Evolutionary conservation across 2,329 filamentous ascomycete species (phyloP).

Genomic region (Neonectria sp.): DNA sequence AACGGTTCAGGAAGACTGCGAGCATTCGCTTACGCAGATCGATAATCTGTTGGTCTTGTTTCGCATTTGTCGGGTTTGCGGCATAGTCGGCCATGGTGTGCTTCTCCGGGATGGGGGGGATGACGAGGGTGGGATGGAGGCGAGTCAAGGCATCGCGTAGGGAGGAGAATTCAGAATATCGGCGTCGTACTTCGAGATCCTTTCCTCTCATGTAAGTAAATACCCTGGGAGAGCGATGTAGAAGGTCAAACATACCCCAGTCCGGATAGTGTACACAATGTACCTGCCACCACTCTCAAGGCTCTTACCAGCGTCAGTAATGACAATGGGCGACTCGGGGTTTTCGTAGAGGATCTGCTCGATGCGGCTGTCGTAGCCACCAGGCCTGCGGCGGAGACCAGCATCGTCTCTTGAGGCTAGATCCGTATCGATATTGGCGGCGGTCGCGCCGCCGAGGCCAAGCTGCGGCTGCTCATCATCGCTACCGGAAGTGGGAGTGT

Average conservation of each 20-base stretch:
- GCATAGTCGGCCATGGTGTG: constrained; percentile 99
- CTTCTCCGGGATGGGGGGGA: constrained; percentile 98
- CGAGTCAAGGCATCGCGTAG: constrained; percentile 89
- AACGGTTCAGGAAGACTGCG: constrained; percentile 94
- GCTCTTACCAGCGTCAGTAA: constrained; percentile 96
- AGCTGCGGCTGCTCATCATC: constrained; percentile 72
- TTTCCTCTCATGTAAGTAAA: constrained; percentile 54
- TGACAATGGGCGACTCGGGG: constrained; percentile 89
- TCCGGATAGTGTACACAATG: constrained; percentile 97
- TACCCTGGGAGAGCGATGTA: not conserved
- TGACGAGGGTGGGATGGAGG: constrained; percentile 93
- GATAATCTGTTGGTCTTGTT: constrained; percentile 97
- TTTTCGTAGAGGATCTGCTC: constrained; percentile 98
- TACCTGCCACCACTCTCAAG: constrained; percentile 91
- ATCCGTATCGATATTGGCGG: constrained; percentile 64
- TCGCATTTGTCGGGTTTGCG: constrained; percentile 96
- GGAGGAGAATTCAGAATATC: constrained; percentile 97
- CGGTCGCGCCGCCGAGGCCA: constrained; percentile 43
- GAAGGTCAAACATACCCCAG: constrained; percentile 82
- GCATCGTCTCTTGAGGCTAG: constrained; percentile 59
- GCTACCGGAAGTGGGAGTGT: constrained; percentile 80
- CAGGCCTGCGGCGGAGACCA: constrained; percentile 78
- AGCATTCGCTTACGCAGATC: constrained; percentile 98
- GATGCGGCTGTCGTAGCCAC: constrained; percentile 93
- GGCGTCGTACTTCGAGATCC: constrained; percentile 94